Conservation (phyloP, 2,329 filamentous ascomycete species). For the Monilinia fructigena region DNA sequence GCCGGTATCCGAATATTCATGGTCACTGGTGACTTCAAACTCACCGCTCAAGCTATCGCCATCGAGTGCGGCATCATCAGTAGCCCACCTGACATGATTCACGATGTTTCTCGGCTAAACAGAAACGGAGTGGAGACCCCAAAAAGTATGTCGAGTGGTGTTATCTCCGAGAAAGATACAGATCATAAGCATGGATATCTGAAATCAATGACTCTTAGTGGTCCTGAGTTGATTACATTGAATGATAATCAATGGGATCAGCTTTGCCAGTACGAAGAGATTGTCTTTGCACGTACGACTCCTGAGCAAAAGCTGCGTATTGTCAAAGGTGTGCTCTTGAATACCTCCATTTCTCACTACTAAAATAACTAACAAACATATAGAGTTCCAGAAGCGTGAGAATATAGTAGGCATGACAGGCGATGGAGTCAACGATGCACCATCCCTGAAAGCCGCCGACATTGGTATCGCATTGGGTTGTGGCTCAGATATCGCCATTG, state of each 20-base stretch:
- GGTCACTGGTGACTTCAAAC: constrained; percentile 73
- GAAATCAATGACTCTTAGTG: constrained; percentile 58
- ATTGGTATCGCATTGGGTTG: constrained; percentile 61
- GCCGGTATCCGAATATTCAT: constrained; percentile 73
- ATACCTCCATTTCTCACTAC: background rate
- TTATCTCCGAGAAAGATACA: constrained; percentile 16
- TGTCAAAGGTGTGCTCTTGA: constrained; percentile 55
- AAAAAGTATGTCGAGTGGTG: constrained; percentile 15
- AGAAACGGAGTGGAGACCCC: constrained; percentile 11
- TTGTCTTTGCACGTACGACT: constrained; percentile 72
- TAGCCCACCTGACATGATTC: constrained; percentile 26
- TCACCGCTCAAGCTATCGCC: constrained; percentile 72
- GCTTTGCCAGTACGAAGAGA: constrained; percentile 63
- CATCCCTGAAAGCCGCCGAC: constrained; percentile 60
- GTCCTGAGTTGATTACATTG: constrained; percentile 61
- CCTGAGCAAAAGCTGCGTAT: constrained; percentile 77
- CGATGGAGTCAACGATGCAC: constrained; percentile 50
- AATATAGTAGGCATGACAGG: constrained; percentile 55
- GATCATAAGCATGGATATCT: background rate
- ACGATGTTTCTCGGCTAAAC: constrained; percentile 25
- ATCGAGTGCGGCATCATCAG: constrained; percentile 69
- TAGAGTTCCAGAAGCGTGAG: constrained; percentile 49
- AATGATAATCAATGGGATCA: constrained; percentile 67
- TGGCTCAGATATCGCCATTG: constrained; percentile 60
- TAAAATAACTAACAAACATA: background rate